phyloP scores from a whole-genome alignment of 306 rosid genomes.

The Acmispon strigosus region DNA sequence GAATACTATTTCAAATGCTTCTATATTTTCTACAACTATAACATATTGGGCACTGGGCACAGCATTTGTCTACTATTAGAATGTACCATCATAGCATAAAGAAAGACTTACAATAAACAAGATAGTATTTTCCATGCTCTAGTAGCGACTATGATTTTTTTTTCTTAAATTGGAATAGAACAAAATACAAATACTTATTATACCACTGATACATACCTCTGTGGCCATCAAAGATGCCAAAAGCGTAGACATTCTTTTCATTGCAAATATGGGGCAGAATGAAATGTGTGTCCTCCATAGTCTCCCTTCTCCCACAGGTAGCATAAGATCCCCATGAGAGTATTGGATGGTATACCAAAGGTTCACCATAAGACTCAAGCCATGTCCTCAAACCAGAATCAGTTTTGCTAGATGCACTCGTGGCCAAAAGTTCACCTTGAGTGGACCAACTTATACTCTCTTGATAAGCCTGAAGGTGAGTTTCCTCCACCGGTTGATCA shows the following conservation, averaged over 20 bases:
- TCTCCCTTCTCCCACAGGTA: constrained; percentile 88
- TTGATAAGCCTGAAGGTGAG: constrained; percentile 31
- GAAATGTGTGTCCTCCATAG: constrained; percentile 93
- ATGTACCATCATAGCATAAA: background rate
- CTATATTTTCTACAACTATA: background rate
- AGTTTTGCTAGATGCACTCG: constrained; percentile 30
- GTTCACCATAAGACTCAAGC: constrained; percentile 33
- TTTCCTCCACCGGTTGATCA: constrained; percentile 29
- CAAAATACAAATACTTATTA: background rate
- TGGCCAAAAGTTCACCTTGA: constrained; percentile 52
- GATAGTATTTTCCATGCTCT: background rate
- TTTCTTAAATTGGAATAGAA: background rate
- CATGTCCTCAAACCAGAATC: constrained; percentile 33
- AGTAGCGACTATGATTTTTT: background rate
- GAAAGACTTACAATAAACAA: background rate
- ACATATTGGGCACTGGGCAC: background rate
- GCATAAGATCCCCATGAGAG: constrained; percentile 93
- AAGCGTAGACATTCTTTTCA: constrained; percentile 58
- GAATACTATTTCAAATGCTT: background rate
- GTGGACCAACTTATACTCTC: constrained; percentile 70
- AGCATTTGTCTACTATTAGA: background rate
- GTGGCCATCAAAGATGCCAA: constrained; percentile 94
- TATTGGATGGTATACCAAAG: constrained; percentile 46
- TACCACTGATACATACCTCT: constrained; percentile 49
- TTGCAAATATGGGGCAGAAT: constrained; percentile 53